A percentile compares a stretch with the other conserved stretches of the same genome.
Evolutionary conservation across 495 filamentous ascomycete species (phyloP).

Genomic region (Penicillium canariense): DNA sequence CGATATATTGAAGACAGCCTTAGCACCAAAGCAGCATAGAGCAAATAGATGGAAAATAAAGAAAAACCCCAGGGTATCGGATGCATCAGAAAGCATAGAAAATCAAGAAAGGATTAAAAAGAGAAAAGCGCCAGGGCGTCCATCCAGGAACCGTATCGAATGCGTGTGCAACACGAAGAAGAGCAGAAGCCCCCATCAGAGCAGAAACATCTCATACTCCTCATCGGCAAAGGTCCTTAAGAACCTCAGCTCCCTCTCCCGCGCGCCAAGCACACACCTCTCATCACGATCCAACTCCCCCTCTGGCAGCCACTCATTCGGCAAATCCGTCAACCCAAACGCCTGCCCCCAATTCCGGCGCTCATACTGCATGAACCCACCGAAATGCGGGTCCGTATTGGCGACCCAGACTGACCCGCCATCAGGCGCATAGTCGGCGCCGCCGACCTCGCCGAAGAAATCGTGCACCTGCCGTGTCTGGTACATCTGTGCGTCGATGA

Average conservation of each 20-base stretch:
- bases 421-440: slow-evolving; percentile 68
- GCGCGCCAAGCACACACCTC: slow-evolving; percentile 32
- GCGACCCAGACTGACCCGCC: slow-evolving; percentile 71
- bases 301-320: slow-evolving; percentile 41
- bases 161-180: no score
- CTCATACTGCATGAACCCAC: slow-evolving; percentile 78
- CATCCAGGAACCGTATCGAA: neutral
- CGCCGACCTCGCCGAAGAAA: slow-evolving; percentile 84
- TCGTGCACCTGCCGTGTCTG: slow-evolving; percentile 70
- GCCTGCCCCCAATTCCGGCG: slow-evolving; percentile 47
- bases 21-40: slow-evolving; percentile 1
- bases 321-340: slow-evolving; percentile 30
- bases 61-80: slow-evolving; percentile 28
- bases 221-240: slow-evolving; percentile 33
- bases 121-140: neutral
- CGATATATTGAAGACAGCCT: neutral
- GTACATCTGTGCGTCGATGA: slow-evolving; percentile 73
- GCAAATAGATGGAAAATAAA: neutral
- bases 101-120: slow-evolving; percentile 1
- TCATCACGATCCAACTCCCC: slow-evolving; percentile 34
- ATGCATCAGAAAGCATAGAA: slow-evolving; percentile 18
- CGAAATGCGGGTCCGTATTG: slow-evolving; percentile 70
- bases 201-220: slow-evolving; percentile 37
- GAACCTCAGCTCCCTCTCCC: slow-evolving; percentile 36
- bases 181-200: no score